Evolutionary conservation across 805 yeast genomes (phyloP).

Genomic region (Ogataea nonfermentans): DNA sequence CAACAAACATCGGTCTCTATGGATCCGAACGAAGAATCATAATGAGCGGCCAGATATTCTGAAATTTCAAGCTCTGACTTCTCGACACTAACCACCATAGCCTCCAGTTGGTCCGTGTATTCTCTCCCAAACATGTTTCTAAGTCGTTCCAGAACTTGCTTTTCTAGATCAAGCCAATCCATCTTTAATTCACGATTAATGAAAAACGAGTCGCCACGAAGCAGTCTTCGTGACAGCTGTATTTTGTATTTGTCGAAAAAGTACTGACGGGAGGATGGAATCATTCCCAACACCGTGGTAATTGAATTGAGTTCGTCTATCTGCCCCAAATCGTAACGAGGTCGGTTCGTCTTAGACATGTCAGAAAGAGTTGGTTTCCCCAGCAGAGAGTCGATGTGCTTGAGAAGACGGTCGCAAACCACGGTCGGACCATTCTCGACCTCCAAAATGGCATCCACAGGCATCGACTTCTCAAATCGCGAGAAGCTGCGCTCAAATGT

Average conservation of each 20-base stretch:
- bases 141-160: conserved; percentile 5
- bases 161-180: conserved; percentile 15
- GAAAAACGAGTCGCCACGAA: conserved; percentile 13
- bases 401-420: conserved; percentile 15
- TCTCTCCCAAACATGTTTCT: conserved; percentile 16
- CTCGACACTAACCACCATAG: conserved; percentile 18
- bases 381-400: conserved; percentile 13
- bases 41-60: conserved; percentile 3
- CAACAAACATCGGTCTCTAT: conserved; percentile 13
- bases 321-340: neutral
- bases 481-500: neutral
- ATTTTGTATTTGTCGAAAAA: conserved; percentile 25
- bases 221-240: conserved; percentile 21
- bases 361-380: conserved; percentile 1
- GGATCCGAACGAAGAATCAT: neutral
- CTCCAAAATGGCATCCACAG: conserved; percentile 2
- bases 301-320: neutral
- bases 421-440: conserved; percentile 7
- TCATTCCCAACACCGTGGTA: conserved; percentile 13
- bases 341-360: no score
- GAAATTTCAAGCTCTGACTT: conserved; percentile 13
- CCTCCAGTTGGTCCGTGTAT: conserved; percentile 20
- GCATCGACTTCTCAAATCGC: neutral
- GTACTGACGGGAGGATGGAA: conserved; percentile 20
- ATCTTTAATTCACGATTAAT: conserved; percentile 3